Base-by-base conservation (phyloP, 1,284 basidiomycete genomes). In the Flammula alnicola region DNA sequence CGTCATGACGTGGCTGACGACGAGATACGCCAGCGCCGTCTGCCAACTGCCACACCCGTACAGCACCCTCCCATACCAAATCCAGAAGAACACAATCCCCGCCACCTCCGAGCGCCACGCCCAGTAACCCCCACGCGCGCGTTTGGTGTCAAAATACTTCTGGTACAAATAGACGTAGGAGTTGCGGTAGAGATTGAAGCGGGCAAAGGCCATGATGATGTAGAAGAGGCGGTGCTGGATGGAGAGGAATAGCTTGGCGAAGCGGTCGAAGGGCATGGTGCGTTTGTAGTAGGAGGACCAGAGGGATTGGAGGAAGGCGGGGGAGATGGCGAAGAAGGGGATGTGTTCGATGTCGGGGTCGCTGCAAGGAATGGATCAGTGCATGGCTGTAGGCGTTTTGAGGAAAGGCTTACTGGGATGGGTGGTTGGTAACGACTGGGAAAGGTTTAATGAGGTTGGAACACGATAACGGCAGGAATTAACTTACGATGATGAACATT, bases 281-380 rank as follows among this genome's bases (percentile, higher is more conserved):
- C 93, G 88, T 61, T 93, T 91, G 78, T 99, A 97, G 72, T 98
- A 99, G 0, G 95, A 93, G 3, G 93, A 96, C 81, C 91, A 97
- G 1, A 98, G 72, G 17, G 83, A 88, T 38, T 79, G 75, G 66
- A 97, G 85, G 73, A 98, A 99, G 29, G 80, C 80, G 5, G 92
- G 86, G 3, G 92, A 90, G 61, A 98, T 93, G 54, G 95, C 96
- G 63, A 99, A 90, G 76, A 99, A 98, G 17, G 96, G 96, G 41
- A 99, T 78, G 69, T 99, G 95, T 70, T 96, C 87, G 56, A 95
- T 95, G 64, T 95, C 95, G 1, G 93, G 93, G 67, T 98, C 95
- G 70, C 96, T 95, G 62, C 71, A 72, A n/a, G 8, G 17, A 69
- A 70, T 51, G 14, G 37, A 44, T 49, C 5, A 61, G 48, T 32